These are phyloP conservation scores for Globisporangium camurandrum DNA, from an alignment of 352 stramenopile genomes.

Conservation along the genomic window DNA sequence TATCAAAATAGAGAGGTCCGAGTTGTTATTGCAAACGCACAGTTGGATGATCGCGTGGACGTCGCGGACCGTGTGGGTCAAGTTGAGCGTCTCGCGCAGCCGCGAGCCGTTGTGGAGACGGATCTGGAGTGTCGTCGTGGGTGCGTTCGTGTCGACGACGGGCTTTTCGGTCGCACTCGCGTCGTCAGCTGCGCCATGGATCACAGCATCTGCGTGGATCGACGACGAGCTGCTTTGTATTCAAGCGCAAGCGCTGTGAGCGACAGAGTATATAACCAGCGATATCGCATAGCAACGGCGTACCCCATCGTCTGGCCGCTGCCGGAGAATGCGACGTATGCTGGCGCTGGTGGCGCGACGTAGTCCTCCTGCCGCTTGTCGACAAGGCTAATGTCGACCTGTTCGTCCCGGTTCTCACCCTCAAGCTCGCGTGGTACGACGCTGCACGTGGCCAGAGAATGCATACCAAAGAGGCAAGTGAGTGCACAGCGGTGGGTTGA, in stretches of 20 bases:
- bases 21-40: no score
- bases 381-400: slow-evolving; percentile 77
- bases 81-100: slow-evolving; percentile 79
- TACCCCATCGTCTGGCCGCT: slow-evolving; percentile 76
- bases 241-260: not conserved
- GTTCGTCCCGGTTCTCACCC: slow-evolving; percentile 51
- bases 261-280: not conserved
- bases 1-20: not conserved
- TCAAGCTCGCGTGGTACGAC: slow-evolving; percentile 73
- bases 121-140: slow-evolving; percentile 85
- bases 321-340: slow-evolving; percentile 85
- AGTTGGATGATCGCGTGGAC: slow-evolving; percentile 83
- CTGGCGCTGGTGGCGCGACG: slow-evolving; percentile 45
- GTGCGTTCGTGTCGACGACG: slow-evolving; percentile 79
- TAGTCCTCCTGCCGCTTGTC: slow-evolving; percentile 86
- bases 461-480: not conserved
- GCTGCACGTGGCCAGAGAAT: slow-evolving; percentile 13
- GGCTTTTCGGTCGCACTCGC: slow-evolving; percentile 37
- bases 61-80: slow-evolving; percentile 83
- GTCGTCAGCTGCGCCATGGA: slow-evolving; percentile 25
- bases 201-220: slow-evolving; percentile 38
- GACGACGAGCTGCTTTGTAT: slow-evolving; percentile 19
- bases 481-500: not conserved
- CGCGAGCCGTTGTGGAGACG: slow-evolving; percentile 79
- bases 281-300: slow-evolving; percentile 3